Percentiles rank a stretch among this genome's conserved stretches.
These are phyloP conservation scores for Fusarium keratoplasticum DNA, from an alignment of 2,329 filamentous ascomycete species.

Conservation along the genomic window DNA sequence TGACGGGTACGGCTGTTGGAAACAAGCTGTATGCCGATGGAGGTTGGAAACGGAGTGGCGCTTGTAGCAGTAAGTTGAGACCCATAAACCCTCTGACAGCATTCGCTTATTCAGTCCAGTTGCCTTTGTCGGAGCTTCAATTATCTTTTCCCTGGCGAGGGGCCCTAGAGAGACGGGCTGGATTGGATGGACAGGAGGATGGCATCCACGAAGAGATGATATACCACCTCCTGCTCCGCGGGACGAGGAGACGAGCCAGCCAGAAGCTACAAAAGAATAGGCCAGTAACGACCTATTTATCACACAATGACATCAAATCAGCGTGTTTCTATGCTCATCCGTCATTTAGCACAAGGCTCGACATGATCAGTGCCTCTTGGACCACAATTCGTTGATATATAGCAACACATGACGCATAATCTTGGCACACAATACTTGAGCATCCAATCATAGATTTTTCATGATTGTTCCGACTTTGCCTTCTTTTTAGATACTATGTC, in stretches of 20 bases:
- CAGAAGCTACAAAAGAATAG: neutral
- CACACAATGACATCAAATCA: neutral
- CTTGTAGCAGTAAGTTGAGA: constrained; percentile 46
- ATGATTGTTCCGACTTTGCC: neutral
- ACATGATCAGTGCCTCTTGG: neutral
- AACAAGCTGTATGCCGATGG: constrained; percentile 64
- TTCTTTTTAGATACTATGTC: constrained; percentile 13
- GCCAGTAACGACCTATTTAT: neutral
- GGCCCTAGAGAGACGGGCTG: constrained; percentile 48
- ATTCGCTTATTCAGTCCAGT: constrained; percentile 23
- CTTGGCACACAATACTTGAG: neutral
- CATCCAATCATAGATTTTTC: neutral
- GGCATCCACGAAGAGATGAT: constrained; percentile 33
- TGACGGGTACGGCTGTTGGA: constrained; percentile 74
- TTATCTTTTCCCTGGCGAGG: constrained; percentile 45
- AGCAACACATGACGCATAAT: neutral
- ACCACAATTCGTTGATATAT: neutral
- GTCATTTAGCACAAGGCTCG: neutral
- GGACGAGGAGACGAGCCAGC: constrained; percentile 12
- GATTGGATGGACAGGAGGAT: constrained; percentile 50
- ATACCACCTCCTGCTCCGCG: neutral
- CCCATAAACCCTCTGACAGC: neutral
- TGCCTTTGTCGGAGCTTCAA: constrained; percentile 40
- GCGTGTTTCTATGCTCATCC: neutral
- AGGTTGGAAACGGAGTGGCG: constrained; percentile 63